These are phyloP conservation scores for Cutaneotrichosporon sp. DNA, from an alignment of 1,284 basidiomycete species.

Conservation along the genomic window DNA sequence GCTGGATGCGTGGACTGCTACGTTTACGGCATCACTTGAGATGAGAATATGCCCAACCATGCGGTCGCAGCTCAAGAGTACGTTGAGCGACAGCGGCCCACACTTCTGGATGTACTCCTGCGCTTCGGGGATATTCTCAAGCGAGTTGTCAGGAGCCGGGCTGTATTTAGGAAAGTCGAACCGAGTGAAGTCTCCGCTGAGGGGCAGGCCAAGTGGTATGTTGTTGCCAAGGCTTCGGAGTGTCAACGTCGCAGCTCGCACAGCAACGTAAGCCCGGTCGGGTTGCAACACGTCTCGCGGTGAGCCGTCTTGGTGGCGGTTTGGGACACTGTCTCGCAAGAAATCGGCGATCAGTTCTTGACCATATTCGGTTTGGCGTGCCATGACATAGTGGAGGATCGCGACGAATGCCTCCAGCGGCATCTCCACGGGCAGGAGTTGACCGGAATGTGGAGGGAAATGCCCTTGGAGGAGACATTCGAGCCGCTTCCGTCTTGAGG, in stretches of 20 bases:
- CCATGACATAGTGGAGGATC: slow-evolving; percentile 78
- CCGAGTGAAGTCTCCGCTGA: slow-evolving; percentile 65
- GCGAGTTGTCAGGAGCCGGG: slow-evolving; percentile 61
- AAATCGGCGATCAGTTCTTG: slow-evolving; percentile 76
- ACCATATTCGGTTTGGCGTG: slow-evolving; percentile 83
- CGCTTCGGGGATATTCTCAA: slow-evolving; percentile 69
- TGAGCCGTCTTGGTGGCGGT: slow-evolving; percentile 47
- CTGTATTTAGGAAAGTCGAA: slow-evolving; percentile 59
- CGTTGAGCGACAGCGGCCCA: slow-evolving; percentile 62
- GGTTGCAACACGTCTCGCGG: slow-evolving; percentile 59
- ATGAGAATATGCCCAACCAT: slow-evolving; percentile 73
- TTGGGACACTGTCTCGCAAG: slow-evolving; percentile 63
- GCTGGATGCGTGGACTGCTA: slow-evolving; percentile 61
- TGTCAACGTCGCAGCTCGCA: slow-evolving; percentile 75
- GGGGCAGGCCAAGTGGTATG: slow-evolving; percentile 71
- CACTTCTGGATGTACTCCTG: slow-evolving; percentile 71
- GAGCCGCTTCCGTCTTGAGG: slow-evolving; percentile 73
- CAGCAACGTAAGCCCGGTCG: slow-evolving; percentile 71
- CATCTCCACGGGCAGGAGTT: slow-evolving; percentile 69
- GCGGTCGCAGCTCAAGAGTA: slow-evolving; percentile 67
- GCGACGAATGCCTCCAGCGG: slow-evolving; percentile 73
- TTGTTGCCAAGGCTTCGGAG: slow-evolving; percentile 72
- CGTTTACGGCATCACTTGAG: slow-evolving; percentile 77
- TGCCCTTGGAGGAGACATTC: slow-evolving; percentile 74
- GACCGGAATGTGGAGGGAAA: slow-evolving; percentile 70